phyloP scores from a whole-genome alignment of 257 asterid species.

The Linderniella brevidens region DNA sequence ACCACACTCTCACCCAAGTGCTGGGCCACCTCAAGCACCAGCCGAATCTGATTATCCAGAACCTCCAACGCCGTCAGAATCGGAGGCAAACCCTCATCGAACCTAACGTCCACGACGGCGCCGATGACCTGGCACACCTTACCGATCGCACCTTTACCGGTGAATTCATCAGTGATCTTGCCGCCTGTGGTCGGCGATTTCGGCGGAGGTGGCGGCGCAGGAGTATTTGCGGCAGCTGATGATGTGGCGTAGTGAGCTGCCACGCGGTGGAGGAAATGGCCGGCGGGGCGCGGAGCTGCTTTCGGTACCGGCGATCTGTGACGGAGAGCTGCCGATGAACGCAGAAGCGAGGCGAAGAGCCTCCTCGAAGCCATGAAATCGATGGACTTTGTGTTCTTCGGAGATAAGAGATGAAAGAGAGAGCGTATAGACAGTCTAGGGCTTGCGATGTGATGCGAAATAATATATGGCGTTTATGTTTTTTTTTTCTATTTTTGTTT shows the following conservation, averaged over 20 bases:
- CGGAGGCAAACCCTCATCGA: slow-evolving; percentile 68
- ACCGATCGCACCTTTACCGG: slow-evolving; percentile 64
- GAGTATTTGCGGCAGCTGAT: slow-evolving; percentile 27
- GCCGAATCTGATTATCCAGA: slow-evolving; percentile 72
- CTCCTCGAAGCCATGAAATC: slow-evolving; percentile 72
- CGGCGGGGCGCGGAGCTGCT: slow-evolving; percentile 33
- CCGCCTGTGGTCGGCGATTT: slow-evolving; percentile 23
- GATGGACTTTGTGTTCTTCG: no score
- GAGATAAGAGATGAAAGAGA: no score
- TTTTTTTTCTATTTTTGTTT: no score
- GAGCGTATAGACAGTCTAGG: no score
- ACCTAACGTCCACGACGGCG: slow-evolving; percentile 87
- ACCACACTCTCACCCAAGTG: slow-evolving; percentile 84
- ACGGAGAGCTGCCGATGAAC: slow-evolving; percentile 38
- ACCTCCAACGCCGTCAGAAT: slow-evolving; percentile 80
- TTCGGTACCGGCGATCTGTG: slow-evolving; percentile 22
- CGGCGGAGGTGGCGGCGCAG: slow-evolving; percentile 12
- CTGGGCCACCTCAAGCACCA: slow-evolving; percentile 82
- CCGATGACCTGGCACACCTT: slow-evolving; percentile 84
- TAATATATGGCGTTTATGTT: no score
- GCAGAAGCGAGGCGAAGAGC: slow-evolving; percentile 59
- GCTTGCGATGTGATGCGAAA: no score
- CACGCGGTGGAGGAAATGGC: slow-evolving; percentile 48
- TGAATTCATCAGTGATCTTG: slow-evolving; percentile 68
- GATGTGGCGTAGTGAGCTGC: slow-evolving; percentile 51